Conservation (phyloP, 768 basidiomycete genomes). For the Boletus edulis region DNA sequence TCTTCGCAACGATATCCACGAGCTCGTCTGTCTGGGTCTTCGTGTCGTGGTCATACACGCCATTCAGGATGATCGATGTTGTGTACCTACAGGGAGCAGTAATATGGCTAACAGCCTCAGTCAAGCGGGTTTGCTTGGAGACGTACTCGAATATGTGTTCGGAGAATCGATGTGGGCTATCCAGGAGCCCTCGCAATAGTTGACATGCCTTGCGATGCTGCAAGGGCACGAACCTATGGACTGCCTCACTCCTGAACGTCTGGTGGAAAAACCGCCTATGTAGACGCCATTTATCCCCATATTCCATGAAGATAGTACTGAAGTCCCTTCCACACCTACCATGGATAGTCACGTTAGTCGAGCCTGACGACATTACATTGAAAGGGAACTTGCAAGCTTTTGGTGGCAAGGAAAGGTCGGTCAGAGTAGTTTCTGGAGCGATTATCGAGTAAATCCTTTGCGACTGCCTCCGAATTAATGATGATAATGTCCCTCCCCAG, state of each 20-base stretch:
- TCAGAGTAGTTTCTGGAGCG: conserved; percentile 51
- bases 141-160: conserved; percentile 35
- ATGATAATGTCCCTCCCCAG: conserved; percentile 46
- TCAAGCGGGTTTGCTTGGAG: not conserved
- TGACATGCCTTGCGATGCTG: conserved; percentile 30
- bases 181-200: conserved; percentile 33
- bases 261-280: conserved; percentile 30
- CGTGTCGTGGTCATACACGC: conserved; percentile 20
- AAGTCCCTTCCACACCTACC: conserved; percentile 20
- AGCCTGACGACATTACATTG: not conserved
- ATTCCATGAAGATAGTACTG: conserved; percentile 25
- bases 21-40: conserved; percentile 14
- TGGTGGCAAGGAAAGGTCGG: conserved; percentile 36
- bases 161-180: conserved; percentile 31
- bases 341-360: not conserved
- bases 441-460: conserved; percentile 45
- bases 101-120: not conserved
- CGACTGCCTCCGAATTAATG: conserved; percentile 43
- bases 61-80: conserved; percentile 17
- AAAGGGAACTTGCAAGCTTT: conserved; percentile 3
- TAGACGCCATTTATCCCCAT: conserved; percentile 34
- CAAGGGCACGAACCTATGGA: conserved; percentile 28
- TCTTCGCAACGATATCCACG: conserved; percentile 4
- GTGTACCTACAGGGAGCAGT: conserved; percentile 11
- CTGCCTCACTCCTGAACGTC: conserved; percentile 21